phyloP scores from a whole-genome alignment of 768 basidiomycete species.

The Pisolithus tinctorius region DNA sequence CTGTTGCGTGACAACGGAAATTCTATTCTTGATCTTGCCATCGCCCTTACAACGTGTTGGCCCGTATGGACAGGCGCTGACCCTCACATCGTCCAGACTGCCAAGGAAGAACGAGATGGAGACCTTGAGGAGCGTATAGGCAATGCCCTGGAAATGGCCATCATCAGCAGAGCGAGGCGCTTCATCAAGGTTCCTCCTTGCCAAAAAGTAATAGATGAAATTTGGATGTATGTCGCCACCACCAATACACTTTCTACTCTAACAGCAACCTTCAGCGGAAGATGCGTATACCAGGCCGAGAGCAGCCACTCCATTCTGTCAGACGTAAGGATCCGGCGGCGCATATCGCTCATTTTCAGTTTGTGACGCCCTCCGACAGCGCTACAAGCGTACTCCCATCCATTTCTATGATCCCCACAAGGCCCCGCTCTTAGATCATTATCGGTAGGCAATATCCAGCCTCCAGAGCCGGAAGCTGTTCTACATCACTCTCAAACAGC shows the following conservation, averaged over 20 bases:
- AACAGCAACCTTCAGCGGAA: conserved; percentile 48
- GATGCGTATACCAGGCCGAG: conserved; percentile 86
- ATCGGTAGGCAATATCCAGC: conserved; percentile 49
- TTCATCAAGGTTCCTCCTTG: conserved; percentile 88
- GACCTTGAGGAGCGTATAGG: conserved; percentile 77
- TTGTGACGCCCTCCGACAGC: conserved; percentile 39
- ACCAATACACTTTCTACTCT: conserved; percentile 4
- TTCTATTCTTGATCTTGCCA: conserved; percentile 59
- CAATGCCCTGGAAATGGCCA: conserved; percentile 91
- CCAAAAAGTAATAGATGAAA: conserved; percentile 83
- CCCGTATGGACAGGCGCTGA: conserved; percentile 74
- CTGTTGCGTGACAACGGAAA: conserved; percentile 67
- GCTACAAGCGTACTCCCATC: conserved; percentile 87
- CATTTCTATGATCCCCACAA: conserved; percentile 94
- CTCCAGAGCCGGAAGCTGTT: not conserved
- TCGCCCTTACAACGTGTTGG: conserved; percentile 76
- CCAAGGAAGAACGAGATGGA: conserved; percentile 58
- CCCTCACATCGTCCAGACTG: conserved; percentile 46
- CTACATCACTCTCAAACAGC: conserved; percentile 27
- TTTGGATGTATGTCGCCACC: conserved; percentile 55
- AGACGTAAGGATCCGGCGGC: conserved; percentile 47
- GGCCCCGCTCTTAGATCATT: conserved; percentile 92
- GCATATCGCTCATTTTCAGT: not conserved
- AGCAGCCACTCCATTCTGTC: conserved; percentile 86
- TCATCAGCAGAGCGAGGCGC: conserved; percentile 76